Percentiles rank a stretch among this genome's conserved stretches.
These are phyloP conservation scores for Prinsepia uniflora DNA, from an alignment of 306 rosid species.

Conservation along the genomic window DNA sequence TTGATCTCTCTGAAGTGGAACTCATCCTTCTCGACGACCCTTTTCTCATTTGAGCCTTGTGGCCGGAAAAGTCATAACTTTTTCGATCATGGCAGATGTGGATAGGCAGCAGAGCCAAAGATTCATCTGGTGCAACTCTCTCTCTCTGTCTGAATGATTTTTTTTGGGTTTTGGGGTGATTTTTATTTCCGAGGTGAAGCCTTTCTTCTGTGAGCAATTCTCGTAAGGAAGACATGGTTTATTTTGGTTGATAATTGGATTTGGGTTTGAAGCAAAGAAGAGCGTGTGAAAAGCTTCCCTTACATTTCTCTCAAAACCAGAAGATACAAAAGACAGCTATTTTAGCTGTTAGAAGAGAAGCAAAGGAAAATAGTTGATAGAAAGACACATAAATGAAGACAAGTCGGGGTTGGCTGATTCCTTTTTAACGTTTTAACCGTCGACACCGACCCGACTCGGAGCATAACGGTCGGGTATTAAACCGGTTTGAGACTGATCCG, in stretches of 20 bases:
- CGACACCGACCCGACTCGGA: neutral
- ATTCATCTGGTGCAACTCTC: constrained; percentile 25
- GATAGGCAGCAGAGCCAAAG: constrained; percentile 25
- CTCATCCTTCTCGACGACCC: constrained; percentile 41
- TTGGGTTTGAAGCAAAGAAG: constrained; percentile 23
- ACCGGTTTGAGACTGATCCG: constrained; percentile 5
- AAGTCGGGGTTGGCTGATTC: constrained; percentile 14
- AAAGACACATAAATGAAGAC: constrained; percentile 15
- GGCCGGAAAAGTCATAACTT: constrained; percentile 26
- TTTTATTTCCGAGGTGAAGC: constrained; percentile 18
- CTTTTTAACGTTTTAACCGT: neutral
- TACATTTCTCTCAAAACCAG: constrained; percentile 32
- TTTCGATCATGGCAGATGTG: constrained; percentile 44
- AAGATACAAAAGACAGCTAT: constrained; percentile 30
- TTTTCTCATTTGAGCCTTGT: constrained; percentile 12
- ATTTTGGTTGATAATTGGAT: constrained; percentile 9
- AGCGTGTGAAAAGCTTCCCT: constrained; percentile 24
- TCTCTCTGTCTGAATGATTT: constrained; percentile 20
- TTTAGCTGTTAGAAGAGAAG: neutral
- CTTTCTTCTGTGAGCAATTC: constrained; percentile 65
- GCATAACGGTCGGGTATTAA: neutral
- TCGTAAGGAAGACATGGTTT: constrained; percentile 52
- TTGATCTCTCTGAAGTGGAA: constrained; percentile 38
- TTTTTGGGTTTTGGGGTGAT: constrained; percentile 11
- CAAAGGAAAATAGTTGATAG: neutral